These are phyloP conservation scores for Diplosphaera chodatii DNA, from an alignment of 139 green algal genomes.

Conservation along the genomic window DNA sequence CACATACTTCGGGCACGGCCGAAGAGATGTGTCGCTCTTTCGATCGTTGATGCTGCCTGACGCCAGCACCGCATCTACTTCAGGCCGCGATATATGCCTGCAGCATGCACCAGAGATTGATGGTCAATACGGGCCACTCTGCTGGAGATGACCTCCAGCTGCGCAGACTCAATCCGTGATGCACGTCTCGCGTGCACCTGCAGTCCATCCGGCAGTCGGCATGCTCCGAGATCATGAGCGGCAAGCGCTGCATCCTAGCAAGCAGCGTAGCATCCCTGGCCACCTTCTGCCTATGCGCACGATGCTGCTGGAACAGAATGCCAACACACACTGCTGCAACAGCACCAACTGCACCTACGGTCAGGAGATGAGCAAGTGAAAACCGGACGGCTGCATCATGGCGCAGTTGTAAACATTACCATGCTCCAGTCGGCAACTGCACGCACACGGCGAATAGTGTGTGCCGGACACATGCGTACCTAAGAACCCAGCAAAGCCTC, in stretches of 20 bases:
- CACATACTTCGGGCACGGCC: constrained; percentile 39
- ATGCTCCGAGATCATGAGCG: constrained; percentile 35
- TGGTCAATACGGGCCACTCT: no score
- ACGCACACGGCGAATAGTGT: no score
- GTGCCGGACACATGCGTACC: no score
- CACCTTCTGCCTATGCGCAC: neutral
- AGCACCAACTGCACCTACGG: neutral
- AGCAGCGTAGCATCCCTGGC: constrained; percentile 15
- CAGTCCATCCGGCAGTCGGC: constrained; percentile 46
- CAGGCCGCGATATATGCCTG: constrained; percentile 20
- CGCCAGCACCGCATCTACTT: constrained; percentile 21
- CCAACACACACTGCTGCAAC: neutral
- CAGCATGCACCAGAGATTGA: no score
- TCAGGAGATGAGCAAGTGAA: no score
- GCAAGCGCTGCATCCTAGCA: constrained; percentile 11
- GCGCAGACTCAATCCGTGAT: no score
- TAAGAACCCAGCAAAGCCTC: no score
- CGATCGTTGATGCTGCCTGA: constrained; percentile 28
- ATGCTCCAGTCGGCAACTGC: no score
- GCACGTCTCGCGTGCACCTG: no score
- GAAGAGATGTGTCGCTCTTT: constrained; percentile 24
- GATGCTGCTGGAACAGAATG: neutral
- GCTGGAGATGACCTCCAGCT: no score
- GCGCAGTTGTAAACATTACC: no score
- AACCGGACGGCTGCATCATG: no score